These are phyloP conservation scores for Yamadazyma membranifaciens DNA, from an alignment of 1,139 yeast genomes.

Conservation along the genomic window DNA sequence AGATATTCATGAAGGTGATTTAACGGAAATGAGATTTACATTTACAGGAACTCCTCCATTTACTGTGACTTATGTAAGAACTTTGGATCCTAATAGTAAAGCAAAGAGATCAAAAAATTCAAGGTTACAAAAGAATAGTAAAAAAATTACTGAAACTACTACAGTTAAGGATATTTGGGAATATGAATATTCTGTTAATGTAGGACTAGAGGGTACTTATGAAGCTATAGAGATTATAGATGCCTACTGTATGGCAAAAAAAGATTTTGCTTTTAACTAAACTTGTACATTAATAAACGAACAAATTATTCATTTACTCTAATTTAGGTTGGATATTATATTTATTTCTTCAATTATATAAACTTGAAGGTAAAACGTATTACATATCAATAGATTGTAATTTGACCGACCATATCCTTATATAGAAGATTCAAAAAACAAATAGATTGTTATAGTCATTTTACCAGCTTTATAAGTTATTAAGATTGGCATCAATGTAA, in stretches of 20 bases:
- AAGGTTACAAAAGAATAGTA: constrained; percentile 19
- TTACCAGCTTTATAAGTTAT: constrained; percentile 6
- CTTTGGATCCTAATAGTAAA: constrained; percentile 36
- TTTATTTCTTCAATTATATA: background rate
- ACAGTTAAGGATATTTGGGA: constrained; percentile 69
- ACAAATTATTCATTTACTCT: background rate
- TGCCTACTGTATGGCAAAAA: constrained; percentile 66
- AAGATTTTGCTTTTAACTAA: constrained; percentile 7
- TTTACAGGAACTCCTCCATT: constrained; percentile 77
- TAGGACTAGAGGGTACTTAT: constrained; percentile 89
- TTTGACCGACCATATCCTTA: constrained; percentile 5
- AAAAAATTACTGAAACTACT: constrained; percentile 68
- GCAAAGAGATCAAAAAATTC: constrained; percentile 20
- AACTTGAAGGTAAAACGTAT: constrained; percentile 2
- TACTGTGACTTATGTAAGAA: constrained; percentile 54
- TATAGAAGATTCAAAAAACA: no score
- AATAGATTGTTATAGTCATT: constrained; percentile 6
- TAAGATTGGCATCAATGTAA: constrained; percentile 4
- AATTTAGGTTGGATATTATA: background rate
- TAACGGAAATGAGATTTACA: constrained; percentile 66
- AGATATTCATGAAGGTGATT: constrained; percentile 90
- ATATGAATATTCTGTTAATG: constrained; percentile 65
- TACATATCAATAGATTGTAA: background rate
- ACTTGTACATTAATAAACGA: constrained; percentile 2
- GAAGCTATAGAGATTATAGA: constrained; percentile 88